These are phyloP conservation scores for Rhizodiscina lignyota DNA, from an alignment of 495 filamentous ascomycete species.

Conservation along the genomic window DNA sequence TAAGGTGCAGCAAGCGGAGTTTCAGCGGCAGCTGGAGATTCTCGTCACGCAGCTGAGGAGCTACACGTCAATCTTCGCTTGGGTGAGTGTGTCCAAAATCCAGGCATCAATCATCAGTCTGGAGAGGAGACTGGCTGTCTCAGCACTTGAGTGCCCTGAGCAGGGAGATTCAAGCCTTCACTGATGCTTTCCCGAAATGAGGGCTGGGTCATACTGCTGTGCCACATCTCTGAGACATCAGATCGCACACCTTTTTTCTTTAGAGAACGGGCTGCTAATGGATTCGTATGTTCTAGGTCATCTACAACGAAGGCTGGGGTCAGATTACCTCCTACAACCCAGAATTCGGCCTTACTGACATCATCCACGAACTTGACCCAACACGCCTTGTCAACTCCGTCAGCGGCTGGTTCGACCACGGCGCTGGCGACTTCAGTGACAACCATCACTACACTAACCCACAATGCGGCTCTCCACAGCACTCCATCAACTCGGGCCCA, in stretches of 20 bases:
- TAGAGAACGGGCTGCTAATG: no score
- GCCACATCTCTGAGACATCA: no score
- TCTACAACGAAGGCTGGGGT: slow-evolving; percentile 62
- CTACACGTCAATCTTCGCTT: no score
- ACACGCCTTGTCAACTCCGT: slow-evolving; percentile 42
- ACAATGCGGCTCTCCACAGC: slow-evolving; percentile 51
- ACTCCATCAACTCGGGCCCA: slow-evolving; percentile 34
- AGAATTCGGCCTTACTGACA: slow-evolving; percentile 36
- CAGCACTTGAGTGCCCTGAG: no score
- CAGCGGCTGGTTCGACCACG: slow-evolving; percentile 45
- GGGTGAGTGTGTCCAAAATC: no score
- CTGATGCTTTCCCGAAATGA: no score
- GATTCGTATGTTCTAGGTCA: no score
- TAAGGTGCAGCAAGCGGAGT: slow-evolving; percentile 37
- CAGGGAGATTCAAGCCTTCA: no score
- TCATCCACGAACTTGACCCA: slow-evolving; percentile 37
- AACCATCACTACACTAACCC: slow-evolving; percentile 59
- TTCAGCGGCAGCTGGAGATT: slow-evolving; percentile 42
- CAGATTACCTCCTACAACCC: slow-evolving; percentile 33
- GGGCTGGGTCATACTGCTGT: no score
- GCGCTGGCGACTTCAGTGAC: slow-evolving; percentile 46
- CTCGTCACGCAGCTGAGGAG: slow-evolving; percentile 44
- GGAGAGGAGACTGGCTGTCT: no score
- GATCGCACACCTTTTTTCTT: no score
- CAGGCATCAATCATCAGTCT: no score